Conservation (phyloP, 2,329 filamentous ascomycete genomes). For the Arachnomyces sp. region DNA sequence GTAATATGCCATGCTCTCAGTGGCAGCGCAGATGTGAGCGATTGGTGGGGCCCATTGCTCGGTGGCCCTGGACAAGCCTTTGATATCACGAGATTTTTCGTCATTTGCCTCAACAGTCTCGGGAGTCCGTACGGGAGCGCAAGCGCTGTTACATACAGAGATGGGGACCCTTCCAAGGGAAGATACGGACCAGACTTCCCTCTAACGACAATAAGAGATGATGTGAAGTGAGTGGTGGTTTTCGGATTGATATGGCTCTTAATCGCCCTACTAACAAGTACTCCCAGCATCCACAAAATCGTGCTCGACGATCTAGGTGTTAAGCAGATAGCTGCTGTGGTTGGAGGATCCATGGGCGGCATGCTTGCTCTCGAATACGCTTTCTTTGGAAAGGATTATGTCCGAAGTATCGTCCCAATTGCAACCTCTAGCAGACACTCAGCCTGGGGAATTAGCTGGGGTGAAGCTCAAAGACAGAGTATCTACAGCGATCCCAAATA, state of each 20-base stretch:
- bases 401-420: conserved; percentile 47
- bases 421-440: conserved; percentile 49
- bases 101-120: conserved; percentile 47
- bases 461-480: conserved; percentile 50
- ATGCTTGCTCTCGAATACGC: conserved; percentile 51
- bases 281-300: conserved; percentile 43
- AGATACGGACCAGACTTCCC: conserved; percentile 94
- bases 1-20: conserved; percentile 52
- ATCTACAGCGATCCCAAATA: conserved; percentile 99
- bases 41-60: conserved; percentile 51
- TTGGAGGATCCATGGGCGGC: conserved; percentile 52
- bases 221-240: conserved; percentile 67
- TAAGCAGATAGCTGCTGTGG: conserved; percentile 44
- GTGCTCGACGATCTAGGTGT: conserved; percentile 49
- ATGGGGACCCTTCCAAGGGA: conserved; percentile 64
- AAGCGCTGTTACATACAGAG: conserved; percentile 63
- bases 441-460: conserved; percentile 53
- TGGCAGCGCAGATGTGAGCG: conserved; percentile 47
- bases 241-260: neutral
- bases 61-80: conserved; percentile 46
- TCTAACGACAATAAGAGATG: conserved; percentile 86
- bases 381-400: conserved; percentile 62
- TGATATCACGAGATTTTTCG: conserved; percentile 45
- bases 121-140: conserved; percentile 49
- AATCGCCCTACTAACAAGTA: conserved; percentile 5